These are phyloP conservation scores for Eucommia ulmoides DNA, from an alignment of 257 asterid species.

Conservation along the genomic window DNA sequence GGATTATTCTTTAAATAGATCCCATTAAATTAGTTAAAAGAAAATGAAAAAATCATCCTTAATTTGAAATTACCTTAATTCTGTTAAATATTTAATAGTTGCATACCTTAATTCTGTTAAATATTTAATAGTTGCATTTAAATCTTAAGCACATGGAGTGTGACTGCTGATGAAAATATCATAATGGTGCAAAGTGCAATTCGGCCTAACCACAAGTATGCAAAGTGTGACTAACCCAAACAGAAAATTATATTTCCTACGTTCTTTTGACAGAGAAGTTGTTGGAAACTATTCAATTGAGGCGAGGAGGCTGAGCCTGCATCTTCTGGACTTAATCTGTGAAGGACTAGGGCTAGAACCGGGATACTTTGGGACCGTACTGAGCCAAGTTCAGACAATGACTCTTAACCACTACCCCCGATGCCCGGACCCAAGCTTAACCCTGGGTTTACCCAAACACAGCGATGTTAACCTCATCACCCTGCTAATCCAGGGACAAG, in stretches of 20 bases:
- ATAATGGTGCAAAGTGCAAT: no score
- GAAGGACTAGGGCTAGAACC: conserved; percentile 8
- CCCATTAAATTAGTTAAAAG: no score
- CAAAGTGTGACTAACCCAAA: no score
- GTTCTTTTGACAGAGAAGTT: background rate
- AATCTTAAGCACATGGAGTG: no score
- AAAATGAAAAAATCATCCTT: no score
- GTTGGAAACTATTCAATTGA: conserved; percentile 5
- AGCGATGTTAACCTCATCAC: conserved; percentile 8
- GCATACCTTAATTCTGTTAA: no score
- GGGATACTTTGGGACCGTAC: background rate
- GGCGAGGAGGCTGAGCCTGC: background rate
- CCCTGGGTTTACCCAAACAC: conserved; percentile 5
- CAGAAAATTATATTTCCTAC: background rate
- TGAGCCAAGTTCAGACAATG: conserved; percentile 1
- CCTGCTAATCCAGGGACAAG: conserved; percentile 7
- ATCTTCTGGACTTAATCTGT: conserved; percentile 7
- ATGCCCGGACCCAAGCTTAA: conserved; percentile 8
- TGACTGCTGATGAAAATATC: no score
- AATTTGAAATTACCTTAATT: no score
- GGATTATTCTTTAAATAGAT: no score
- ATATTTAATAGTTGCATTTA: no score
- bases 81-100: no score
- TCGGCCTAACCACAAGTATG: no score
- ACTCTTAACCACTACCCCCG: conserved; percentile 6